These are phyloP conservation scores for Cucurbita pepo DNA, from an alignment of 306 rosid genomes.

Conservation along the genomic window DNA sequence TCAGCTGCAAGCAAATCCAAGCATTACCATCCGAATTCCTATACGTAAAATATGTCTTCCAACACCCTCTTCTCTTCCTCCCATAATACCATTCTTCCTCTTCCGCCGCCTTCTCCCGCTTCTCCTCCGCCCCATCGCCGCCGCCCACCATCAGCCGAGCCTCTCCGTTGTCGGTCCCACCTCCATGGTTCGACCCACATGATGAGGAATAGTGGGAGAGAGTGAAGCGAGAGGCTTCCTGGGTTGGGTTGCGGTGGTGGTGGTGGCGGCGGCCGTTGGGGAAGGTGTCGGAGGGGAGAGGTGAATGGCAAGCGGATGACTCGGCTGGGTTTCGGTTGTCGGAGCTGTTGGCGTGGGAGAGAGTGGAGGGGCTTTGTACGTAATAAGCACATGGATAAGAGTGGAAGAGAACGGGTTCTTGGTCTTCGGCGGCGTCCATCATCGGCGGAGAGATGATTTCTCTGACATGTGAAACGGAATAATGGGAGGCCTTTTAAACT, in stretches of 20 bases:
- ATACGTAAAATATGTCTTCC: slow-evolving; percentile 50
- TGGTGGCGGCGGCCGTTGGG: neutral
- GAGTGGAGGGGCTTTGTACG: slow-evolving; percentile 77
- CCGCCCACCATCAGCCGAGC: slow-evolving; percentile 18
- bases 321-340: slow-evolving; percentile 30
- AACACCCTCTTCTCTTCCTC: slow-evolving; percentile 20
- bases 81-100: slow-evolving; percentile 22
- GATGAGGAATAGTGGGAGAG: slow-evolving; percentile 59
- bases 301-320: slow-evolving; percentile 38
- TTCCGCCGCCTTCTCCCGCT: neutral
- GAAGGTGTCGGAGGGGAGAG: slow-evolving; percentile 16
- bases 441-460: neutral
- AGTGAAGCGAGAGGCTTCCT: slow-evolving; percentile 21
- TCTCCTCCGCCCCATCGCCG: neutral
- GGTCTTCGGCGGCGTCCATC: slow-evolving; percentile 40
- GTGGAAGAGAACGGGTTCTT: slow-evolving; percentile 27
- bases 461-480: slow-evolving; percentile 5
- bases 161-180: slow-evolving; percentile 21
- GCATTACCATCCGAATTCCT: slow-evolving; percentile 33
- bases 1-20: slow-evolving; percentile 69
- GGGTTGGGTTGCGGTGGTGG: slow-evolving; percentile 10
- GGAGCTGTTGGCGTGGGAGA: slow-evolving; percentile 51
- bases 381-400: slow-evolving; percentile 53
- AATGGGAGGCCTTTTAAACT: slow-evolving; percentile 20
- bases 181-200: slow-evolving; percentile 49